phyloP scores from a whole-genome alignment of 2,329 filamentous ascomycete species.

The Colletotrichum tamarilloi region DNA sequence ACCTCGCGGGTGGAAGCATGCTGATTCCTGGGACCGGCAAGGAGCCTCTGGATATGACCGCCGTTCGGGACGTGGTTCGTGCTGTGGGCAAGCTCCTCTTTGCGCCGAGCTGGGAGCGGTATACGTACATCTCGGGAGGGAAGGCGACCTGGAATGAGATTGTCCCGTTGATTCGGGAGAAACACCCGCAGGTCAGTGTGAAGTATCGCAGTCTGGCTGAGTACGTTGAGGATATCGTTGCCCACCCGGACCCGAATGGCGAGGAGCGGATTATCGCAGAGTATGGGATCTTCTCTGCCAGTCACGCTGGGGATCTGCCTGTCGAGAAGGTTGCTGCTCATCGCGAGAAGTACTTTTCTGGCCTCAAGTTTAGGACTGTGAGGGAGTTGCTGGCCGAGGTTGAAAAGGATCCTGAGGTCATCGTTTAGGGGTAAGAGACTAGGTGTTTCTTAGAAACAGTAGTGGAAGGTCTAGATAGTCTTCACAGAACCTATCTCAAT shows the following conservation, averaged over 20 bases:
- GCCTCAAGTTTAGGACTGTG: constrained; percentile 8
- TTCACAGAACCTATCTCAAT: background rate
- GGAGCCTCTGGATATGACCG: constrained; percentile 19
- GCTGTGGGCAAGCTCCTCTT: constrained; percentile 20
- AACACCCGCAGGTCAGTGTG: background rate
- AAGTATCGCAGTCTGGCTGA: constrained; percentile 10
- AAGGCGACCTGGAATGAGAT: background rate
- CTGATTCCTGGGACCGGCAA: constrained; percentile 15
- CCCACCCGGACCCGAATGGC: background rate
- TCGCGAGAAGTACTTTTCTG: constrained; percentile 20
- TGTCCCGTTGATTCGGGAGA: background rate
- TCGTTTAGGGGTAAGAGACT: background rate
- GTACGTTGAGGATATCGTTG: constrained; percentile 8
- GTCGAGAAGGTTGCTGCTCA: constrained; percentile 28
- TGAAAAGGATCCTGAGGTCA: background rate
- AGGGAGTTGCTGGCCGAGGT: constrained; percentile 9
- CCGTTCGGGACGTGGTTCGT: constrained; percentile 24
- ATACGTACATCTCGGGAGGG: background rate
- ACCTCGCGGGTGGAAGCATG: constrained; percentile 9
- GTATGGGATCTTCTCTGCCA: constrained; percentile 24
- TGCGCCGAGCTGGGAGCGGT: background rate
- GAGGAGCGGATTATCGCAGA: constrained; percentile 21
- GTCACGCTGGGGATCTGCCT: constrained; percentile 22
- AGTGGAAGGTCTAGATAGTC: too few relatives aligned
- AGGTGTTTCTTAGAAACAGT: background rate